Evolutionary conservation across 805 yeast genomes (phyloP).

Genomic region (Tetrapisispora nanseiensis): DNA sequence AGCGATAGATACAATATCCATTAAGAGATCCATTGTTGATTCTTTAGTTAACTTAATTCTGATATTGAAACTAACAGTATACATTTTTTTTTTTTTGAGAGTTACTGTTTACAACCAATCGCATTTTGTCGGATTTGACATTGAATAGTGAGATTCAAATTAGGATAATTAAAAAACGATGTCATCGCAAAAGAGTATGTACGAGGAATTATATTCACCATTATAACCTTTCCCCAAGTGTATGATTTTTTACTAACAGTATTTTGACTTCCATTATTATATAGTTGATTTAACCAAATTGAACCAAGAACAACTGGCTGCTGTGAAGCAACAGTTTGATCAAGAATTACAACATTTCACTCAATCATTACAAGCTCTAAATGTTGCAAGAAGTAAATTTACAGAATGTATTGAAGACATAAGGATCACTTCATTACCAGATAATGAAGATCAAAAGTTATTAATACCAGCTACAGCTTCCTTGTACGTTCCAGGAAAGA

Average conservation of each 20-base stretch:
- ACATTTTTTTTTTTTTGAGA: no score
- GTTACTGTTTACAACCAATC: no score
- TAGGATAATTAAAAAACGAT: slow-evolving; percentile 4
- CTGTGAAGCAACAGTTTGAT: slow-evolving; percentile 73
- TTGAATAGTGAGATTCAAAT: background rate
- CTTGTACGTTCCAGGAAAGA: slow-evolving; percentile 78
- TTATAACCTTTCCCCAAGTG: no score
- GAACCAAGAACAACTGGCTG: slow-evolving; percentile 74
- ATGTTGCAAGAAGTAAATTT: slow-evolving; percentile 73
- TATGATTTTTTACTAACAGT: slow-evolving; percentile 6
- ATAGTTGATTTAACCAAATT: slow-evolving; percentile 64
- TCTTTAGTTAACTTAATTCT: no score
- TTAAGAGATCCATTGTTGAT: no score
- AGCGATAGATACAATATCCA: no score
- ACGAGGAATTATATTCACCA: background rate
- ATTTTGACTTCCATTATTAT: background rate
- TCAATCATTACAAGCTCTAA: slow-evolving; percentile 72
- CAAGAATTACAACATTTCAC: slow-evolving; percentile 80
- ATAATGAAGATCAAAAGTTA: slow-evolving; percentile 40
- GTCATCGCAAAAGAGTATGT: slow-evolving; percentile 26
- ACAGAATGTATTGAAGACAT: slow-evolving; percentile 71
- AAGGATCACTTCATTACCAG: slow-evolving; percentile 37
- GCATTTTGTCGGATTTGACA: no score
- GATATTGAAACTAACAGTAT: no score
- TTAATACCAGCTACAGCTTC: slow-evolving; percentile 86